Evolutionary conservation across 2,329 filamentous ascomycete genomes (phyloP), one percentile per base, ranked within the genome.

Genomic region (Colletotrichum caudatum): DNA sequence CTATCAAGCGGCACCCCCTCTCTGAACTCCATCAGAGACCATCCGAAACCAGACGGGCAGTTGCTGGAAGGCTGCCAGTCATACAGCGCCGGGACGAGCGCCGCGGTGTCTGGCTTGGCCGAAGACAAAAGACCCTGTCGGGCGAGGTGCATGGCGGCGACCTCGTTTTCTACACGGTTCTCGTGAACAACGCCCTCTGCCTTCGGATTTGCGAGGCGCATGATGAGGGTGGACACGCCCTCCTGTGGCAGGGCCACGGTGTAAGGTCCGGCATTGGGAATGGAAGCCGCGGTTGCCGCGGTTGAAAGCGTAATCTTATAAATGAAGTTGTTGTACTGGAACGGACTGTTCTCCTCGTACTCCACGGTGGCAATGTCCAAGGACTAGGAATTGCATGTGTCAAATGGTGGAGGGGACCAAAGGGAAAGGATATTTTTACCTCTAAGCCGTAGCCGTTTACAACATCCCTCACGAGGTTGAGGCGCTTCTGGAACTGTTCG

Each of bases 151-250:
- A 74, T 72, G 1, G 72, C 70, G 1, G 76, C 76, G 9, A 79
- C 77, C 16, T 78, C 77, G 51, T 78, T 79, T 64, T 78, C 71
- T 5, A 78, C 71, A 5, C 77, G 76, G n/a, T 18, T 71, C 0
- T 71, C 65, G 11, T 62, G 64, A 7, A 63, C 53, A 8, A 63
- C 29, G 3, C 63, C 67, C 5, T 59, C 44, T 0, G 72, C 74
- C 3, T 16, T 57, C 9, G 72, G 59, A 37, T 76, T 76, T 23
- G 64, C 53, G 29, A 76, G 41, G 9, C 72, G 68, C 48, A 76
- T 62, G 18, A 75, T 60, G 1, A 76, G 14, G 0, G 58, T 54
- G 5, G 64, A 69, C 7, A 70, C 23, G 1, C 70, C 66, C 2
- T 48, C 46, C 1, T 37, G 1, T 2, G 56, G 56, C 1, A 37